Percentiles rank a stretch among this genome's conserved stretches.
Evolutionary conservation across 2,329 filamentous ascomycete species (phyloP).

Genomic region (Nakataea oryzae): DNA sequence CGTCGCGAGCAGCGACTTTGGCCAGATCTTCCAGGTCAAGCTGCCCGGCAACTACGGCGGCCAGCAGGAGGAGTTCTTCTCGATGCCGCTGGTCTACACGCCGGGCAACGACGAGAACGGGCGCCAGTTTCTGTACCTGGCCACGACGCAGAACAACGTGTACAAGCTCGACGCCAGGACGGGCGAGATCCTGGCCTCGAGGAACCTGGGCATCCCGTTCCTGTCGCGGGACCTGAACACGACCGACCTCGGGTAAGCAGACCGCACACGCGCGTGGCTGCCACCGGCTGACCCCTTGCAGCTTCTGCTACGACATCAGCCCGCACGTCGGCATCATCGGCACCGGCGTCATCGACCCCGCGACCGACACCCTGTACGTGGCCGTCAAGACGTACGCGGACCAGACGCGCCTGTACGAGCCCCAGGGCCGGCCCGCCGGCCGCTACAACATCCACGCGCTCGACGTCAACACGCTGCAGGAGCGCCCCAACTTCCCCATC

Average conservation of each 20-base stretch:
- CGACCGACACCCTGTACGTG: constrained; percentile 36
- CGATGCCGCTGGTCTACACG: constrained; percentile 38
- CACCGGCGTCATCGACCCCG: constrained; percentile 39
- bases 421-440: constrained; percentile 28
- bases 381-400: constrained; percentile 36
- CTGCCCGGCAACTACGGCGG: constrained; percentile 42
- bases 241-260: not conserved
- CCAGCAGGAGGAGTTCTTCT: constrained; percentile 38
- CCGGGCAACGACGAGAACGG: constrained; percentile 18
- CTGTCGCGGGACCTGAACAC: constrained; percentile 30
- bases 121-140: constrained; percentile 35
- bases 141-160: constrained; percentile 39
- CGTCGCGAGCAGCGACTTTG: constrained; percentile 43
- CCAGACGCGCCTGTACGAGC: constrained; percentile 17
- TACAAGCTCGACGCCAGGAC: constrained; percentile 37
- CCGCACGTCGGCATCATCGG: constrained; percentile 35
- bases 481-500: constrained; percentile 29
- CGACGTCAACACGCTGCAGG: constrained; percentile 29
- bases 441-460: constrained; percentile 34
- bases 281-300: not conserved
- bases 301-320: constrained; percentile 32
- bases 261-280: not conserved
- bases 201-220: constrained; percentile 34
- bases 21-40: constrained; percentile 38
- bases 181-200: constrained; percentile 25